Conservation (phyloP, 1,284 basidiomycete species). For the Cystobasidium slooffiae region DNA sequence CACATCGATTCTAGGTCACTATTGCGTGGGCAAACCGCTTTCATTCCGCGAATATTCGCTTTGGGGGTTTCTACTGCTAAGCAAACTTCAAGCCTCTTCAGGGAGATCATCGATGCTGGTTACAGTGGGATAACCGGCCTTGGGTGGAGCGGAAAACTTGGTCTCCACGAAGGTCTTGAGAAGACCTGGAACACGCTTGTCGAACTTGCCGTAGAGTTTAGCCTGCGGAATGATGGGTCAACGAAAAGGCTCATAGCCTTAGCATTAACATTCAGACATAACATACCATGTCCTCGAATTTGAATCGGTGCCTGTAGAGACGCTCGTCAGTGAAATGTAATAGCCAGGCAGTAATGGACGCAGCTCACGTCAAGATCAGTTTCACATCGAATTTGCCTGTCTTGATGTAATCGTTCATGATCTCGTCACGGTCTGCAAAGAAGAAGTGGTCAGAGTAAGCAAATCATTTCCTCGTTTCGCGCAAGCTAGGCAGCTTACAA, state of each 20-base stretch:
- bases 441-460: constrained; percentile 61
- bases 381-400: constrained; percentile 73
- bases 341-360: no score
- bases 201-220: constrained; percentile 48
- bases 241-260: neutral
- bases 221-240: constrained; percentile 11
- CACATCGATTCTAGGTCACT: no score
- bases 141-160: constrained; percentile 46
- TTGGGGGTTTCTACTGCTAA: no score
- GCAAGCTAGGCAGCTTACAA: no score
- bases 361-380: no score
- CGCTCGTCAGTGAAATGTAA: no score
- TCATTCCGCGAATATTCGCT: no score
- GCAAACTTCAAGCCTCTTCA: neutral
- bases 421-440: constrained; percentile 74
- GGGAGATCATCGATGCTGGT: constrained; percentile 31
- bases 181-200: constrained; percentile 47
- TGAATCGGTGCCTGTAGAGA: constrained; percentile 53
- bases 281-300: constrained; percentile 51
- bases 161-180: constrained; percentile 54
- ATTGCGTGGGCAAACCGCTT: no score
- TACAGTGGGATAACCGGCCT: constrained; percentile 34
- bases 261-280: no score
- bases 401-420: constrained; percentile 66
- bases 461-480: no score